Evolutionary conservation across 345 rosid species (phyloP), one percentile per base, ranked within the genome.

Genomic region (Arabis hirsuta): DNA sequence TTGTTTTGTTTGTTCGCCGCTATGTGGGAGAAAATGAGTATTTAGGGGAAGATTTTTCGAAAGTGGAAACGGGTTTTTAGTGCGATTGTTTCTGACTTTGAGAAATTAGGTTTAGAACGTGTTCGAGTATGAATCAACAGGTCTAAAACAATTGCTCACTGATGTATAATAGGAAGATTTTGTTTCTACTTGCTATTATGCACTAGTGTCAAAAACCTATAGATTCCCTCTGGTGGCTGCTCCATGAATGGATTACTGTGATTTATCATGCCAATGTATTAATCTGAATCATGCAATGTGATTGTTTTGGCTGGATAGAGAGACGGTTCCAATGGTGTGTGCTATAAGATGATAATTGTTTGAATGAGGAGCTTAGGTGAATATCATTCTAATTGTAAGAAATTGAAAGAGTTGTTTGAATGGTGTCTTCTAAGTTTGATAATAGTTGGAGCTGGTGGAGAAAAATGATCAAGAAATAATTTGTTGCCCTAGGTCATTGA

Each of bases 41-140:
- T 4, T 16, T 51, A 7, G 7, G 47, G 14, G 20, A 59, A 10
- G 64, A 60, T 14, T 54, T 9, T 50, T 38, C 6, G 12, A 7
- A 62, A 63, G 5, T 4, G 13, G 22, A 32, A 47, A 29, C 9
- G 12, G 62, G 13, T 12, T 45, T 16, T 14, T 16, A 5, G 32
- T 38, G 51, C 14, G 9, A 60, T 46, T 63, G 29, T 58, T 34
- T 36, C 57, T 55, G 41, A 32, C n/a, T 16, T 1, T 36, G 32
- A 47, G 63, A 71, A 57, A 45, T 36, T 45, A 55, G 55, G 48
- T 55, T 72, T 72, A 53, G 13, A 19, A 52, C 43, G 54, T 41
- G 56, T 31, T 69, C 7, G 72, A 38, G 10, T 50, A n/a, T 12
- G 56, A 32, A 11, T 22, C 14, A 13, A 24, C 32, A 20, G n/a